Percentiles rank a stretch among this genome's conserved stretches.
Conservation (phyloP, 148 eudicot genomes). For the Limonium bicolor region DNA sequence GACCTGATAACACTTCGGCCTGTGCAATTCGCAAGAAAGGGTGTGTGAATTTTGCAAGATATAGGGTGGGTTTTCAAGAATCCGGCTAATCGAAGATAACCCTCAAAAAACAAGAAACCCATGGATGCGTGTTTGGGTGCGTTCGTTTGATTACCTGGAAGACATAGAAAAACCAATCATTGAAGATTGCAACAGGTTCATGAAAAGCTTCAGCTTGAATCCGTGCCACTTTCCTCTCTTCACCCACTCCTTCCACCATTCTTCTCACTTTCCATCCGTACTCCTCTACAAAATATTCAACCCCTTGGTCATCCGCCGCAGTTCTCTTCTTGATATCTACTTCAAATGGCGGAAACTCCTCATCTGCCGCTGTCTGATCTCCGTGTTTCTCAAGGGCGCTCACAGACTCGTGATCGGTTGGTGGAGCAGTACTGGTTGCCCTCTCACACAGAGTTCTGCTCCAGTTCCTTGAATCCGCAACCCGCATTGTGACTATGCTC, state of each 20-base stretch:
- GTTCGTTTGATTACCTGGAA: constrained; percentile 68
- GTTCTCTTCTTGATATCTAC: background rate
- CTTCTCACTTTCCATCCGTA: constrained; percentile 75
- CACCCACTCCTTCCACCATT: constrained; percentile 38
- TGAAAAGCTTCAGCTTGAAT: constrained; percentile 78
- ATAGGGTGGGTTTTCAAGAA: no score
- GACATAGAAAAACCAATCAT: constrained; percentile 52
- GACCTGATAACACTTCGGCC: constrained; percentile 90
- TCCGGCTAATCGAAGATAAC: no score
- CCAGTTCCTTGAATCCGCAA: constrained; percentile 3
- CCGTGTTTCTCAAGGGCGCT: constrained; percentile 2
- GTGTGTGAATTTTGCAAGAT: no score
- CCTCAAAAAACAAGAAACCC: no score
- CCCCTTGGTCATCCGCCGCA: background rate
- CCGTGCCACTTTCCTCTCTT: constrained; percentile 50
- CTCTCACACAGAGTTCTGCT: constrained; percentile 4
- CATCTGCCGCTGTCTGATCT: background rate
- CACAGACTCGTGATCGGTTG: constrained; percentile 17
- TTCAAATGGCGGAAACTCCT: background rate
- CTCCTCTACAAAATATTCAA: constrained; percentile 32
- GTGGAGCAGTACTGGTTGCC: background rate
- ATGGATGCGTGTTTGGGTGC: no score
- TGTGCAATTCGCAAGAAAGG: constrained; percentile 8
- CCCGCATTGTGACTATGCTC: constrained; percentile 13
- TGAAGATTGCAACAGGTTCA: constrained; percentile 36